A percentile compares a stretch with the other conserved stretches of the same genome.
Evolutionary conservation across 805 yeast genomes (phyloP).

Genomic region (Tetrapisispora pingtungensis): DNA sequence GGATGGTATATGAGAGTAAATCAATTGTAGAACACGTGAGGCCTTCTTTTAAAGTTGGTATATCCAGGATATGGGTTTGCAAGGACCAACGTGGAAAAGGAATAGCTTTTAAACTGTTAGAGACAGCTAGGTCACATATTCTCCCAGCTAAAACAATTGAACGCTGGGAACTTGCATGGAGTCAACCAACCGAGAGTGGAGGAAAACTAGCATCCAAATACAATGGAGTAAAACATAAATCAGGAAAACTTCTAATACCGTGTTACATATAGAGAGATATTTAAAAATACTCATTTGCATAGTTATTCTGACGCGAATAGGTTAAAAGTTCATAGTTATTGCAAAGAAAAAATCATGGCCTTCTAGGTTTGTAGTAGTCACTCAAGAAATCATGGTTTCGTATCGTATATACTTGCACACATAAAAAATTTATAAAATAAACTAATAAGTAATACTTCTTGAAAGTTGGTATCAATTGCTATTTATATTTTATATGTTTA

Average conservation of each 20-base stretch:
- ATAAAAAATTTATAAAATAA: no score
- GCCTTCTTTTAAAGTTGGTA: conserved; percentile 35
- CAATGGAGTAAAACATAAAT: conserved; percentile 43
- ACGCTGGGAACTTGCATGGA: conserved; percentile 47
- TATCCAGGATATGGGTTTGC: conserved; percentile 41
- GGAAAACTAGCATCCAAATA: conserved; percentile 46
- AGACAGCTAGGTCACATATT: conserved; percentile 34
- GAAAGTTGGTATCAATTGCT: not conserved
- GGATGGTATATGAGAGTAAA: conserved; percentile 52
- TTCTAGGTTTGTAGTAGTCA: no score
- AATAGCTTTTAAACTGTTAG: conserved; percentile 38
- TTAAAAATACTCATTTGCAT: not conserved
- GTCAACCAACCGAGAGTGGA: conserved; percentile 64
- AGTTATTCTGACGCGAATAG: no score
- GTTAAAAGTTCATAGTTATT: no score
- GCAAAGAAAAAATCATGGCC: no score
- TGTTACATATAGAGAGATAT: conserved; percentile 17
- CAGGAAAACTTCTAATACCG: conserved; percentile 26
- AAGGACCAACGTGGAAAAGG: conserved; percentile 39
- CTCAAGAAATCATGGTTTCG: no score
- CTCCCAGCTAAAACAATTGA: conserved; percentile 41
- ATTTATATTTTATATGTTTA: not conserved
- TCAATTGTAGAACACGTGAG: conserved; percentile 38
- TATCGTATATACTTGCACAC: no score
- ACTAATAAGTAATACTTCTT: no score